Evolutionary conservation across 2,329 filamentous ascomycete genomes (phyloP).

Genomic region (Cordyceps farinosa): DNA sequence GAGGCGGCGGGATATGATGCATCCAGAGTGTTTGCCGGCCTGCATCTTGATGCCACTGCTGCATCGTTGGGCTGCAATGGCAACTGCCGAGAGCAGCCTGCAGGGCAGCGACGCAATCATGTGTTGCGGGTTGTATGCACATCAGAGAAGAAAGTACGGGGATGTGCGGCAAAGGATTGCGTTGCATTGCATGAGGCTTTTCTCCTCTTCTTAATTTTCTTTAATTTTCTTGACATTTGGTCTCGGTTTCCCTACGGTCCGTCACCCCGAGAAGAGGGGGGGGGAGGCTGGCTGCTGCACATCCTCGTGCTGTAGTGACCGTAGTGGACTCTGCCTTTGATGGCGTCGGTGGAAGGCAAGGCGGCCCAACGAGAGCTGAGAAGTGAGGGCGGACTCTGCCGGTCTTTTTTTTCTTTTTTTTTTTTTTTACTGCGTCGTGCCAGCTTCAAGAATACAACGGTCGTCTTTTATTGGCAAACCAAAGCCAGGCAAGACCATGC

Average conservation of each 20-base stretch:
- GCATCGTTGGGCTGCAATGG: background rate
- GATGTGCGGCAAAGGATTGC: no score
- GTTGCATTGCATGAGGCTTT: background rate
- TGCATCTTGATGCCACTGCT: background rate
- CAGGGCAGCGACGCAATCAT: background rate
- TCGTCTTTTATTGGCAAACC: no score
- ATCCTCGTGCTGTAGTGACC: background rate
- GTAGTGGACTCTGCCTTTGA: background rate
- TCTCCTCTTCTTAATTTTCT: background rate
- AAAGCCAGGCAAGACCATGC: no score
- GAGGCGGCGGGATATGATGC: background rate
- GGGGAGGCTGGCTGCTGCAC: background rate
- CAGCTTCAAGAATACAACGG: no score
- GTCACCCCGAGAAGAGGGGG: no score
- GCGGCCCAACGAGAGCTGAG: slow-evolving; percentile 8
- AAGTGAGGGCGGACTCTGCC: slow-evolving; percentile 7
- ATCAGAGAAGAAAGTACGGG: background rate
- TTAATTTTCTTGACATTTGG: no score
- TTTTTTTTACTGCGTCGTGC: background rate
- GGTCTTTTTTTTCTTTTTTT: background rate
- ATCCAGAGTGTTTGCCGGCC: background rate
- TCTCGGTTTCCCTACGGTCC: no score
- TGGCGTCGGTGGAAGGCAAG: background rate
- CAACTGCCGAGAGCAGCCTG: slow-evolving; percentile 8
- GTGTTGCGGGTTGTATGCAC: background rate